A percentile compares a stretch with the other conserved stretches of the same genome.
Conservation (phyloP, 2,329 filamentous ascomycete genomes). For the Esteya vermicola region DNA sequence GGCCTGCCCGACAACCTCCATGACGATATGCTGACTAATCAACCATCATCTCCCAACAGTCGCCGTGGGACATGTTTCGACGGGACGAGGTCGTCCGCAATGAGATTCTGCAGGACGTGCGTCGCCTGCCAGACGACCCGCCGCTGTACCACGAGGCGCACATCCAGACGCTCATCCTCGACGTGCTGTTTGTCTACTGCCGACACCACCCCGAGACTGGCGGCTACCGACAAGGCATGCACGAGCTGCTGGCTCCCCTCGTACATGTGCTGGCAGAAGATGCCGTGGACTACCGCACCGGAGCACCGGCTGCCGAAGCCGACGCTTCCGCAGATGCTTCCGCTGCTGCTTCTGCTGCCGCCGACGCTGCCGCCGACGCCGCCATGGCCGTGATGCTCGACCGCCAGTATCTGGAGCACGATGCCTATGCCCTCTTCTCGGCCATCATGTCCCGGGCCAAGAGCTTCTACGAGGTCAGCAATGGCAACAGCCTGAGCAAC, state of each 20-base stretch:
- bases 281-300: slow-evolving; percentile 57
- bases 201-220: slow-evolving; percentile 78
- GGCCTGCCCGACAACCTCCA: neutral
- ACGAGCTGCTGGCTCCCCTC: slow-evolving; percentile 83
- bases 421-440: slow-evolving; percentile 75
- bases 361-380: slow-evolving; percentile 27
- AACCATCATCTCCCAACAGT: slow-evolving; percentile 36
- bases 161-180: slow-evolving; percentile 68
- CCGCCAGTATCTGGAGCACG: slow-evolving; percentile 66
- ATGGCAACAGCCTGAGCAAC: slow-evolving; percentile 14
- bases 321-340: neutral
- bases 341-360: too few relatives aligned
- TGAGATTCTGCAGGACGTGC: slow-evolving; percentile 90
- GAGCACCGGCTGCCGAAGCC: slow-evolving; percentile 14
- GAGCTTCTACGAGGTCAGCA: slow-evolving; percentile 66
- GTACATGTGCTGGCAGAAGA: slow-evolving; percentile 75
- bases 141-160: slow-evolving; percentile 70
- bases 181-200: slow-evolving; percentile 88
- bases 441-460: slow-evolving; percentile 79
- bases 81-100: slow-evolving; percentile 70
- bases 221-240: slow-evolving; percentile 96
- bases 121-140: slow-evolving; percentile 84
- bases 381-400: slow-evolving; percentile 56
- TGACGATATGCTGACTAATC: neutral
- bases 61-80: slow-evolving; percentile 78